Evolutionary conservation across 176 grass and related monocot genomes (phyloP).

Genomic region (Rhynchospora pubera): DNA sequence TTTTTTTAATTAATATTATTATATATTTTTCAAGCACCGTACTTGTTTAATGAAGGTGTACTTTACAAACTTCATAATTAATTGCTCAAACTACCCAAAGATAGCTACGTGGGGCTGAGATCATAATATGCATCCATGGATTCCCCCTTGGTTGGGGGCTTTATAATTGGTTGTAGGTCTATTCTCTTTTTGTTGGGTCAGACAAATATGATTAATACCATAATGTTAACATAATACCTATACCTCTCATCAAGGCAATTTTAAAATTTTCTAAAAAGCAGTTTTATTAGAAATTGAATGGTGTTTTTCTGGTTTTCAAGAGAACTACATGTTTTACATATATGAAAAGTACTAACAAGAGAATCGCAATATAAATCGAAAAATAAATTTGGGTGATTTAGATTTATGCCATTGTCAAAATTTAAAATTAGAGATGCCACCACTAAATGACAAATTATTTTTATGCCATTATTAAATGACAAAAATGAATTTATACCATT

Average conservation of each 20-base stretch:
- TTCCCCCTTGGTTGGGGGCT: background rate
- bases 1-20: too few relatives aligned
- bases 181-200: background rate
- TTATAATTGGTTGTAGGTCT: background rate
- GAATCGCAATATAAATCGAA: background rate
- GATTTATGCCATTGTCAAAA: too few relatives aligned
- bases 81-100: constrained; percentile 1
- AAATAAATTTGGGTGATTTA: background rate
- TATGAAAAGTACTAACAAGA: background rate
- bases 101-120: background rate
- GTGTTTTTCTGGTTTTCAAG: background rate
- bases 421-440: too few relatives aligned
- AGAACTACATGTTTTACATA: background rate
- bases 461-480: too few relatives aligned
- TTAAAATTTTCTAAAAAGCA: background rate
- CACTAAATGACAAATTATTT: too few relatives aligned
- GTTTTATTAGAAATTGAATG: background rate
- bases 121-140: constrained; percentile 8
- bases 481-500: too few relatives aligned
- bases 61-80: background rate
- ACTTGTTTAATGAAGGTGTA: background rate
- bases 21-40: background rate
- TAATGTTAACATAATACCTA: constrained; percentile 12
- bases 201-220: background rate
- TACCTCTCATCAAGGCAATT: background rate